phyloP scores from a whole-genome alignment of 768 basidiomycete species.

The Tylopilus vinaceipallidus region DNA sequence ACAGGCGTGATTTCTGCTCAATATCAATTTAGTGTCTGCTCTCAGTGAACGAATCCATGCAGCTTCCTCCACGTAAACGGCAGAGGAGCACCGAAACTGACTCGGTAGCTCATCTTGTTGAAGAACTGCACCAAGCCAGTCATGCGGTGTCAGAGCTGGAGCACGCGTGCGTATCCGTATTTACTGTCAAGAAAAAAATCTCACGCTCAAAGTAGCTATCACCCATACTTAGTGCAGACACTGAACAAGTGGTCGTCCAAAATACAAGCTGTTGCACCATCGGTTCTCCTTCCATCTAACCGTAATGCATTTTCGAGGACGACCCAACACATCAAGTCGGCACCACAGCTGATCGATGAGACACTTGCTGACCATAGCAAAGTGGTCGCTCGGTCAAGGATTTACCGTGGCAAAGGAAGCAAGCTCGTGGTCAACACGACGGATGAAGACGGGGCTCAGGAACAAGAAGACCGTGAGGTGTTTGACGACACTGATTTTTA shows the following conservation, averaged over 20 bases:
- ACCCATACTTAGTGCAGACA: constrained; percentile 72
- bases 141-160: constrained; percentile 46
- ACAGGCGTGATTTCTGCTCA: constrained; percentile 11
- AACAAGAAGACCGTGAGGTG: constrained; percentile 43
- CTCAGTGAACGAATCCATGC: constrained; percentile 44
- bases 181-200: background rate
- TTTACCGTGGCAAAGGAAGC: constrained; percentile 47
- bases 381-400: constrained; percentile 61
- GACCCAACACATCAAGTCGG: constrained; percentile 56
- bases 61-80: constrained; percentile 57
- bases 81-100: constrained; percentile 37
- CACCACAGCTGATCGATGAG: constrained; percentile 77
- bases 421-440: constrained; percentile 39
- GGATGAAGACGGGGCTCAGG: constrained; percentile 35
- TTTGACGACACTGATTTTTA: constrained; percentile 96
- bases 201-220: constrained; percentile 41
- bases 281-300: constrained; percentile 66
- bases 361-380: constrained; percentile 57
- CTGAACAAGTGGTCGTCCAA: constrained; percentile 95
- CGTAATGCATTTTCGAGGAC: constrained; percentile 67
- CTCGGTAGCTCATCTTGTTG: constrained; percentile 9
- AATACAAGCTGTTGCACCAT: constrained; percentile 88
- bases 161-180: constrained; percentile 42
- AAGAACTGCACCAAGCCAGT: constrained; percentile 42
- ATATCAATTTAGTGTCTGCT: constrained; percentile 41